phyloP scores from a whole-genome alignment of 306 rosid species.

The Vigna radiata region DNA sequence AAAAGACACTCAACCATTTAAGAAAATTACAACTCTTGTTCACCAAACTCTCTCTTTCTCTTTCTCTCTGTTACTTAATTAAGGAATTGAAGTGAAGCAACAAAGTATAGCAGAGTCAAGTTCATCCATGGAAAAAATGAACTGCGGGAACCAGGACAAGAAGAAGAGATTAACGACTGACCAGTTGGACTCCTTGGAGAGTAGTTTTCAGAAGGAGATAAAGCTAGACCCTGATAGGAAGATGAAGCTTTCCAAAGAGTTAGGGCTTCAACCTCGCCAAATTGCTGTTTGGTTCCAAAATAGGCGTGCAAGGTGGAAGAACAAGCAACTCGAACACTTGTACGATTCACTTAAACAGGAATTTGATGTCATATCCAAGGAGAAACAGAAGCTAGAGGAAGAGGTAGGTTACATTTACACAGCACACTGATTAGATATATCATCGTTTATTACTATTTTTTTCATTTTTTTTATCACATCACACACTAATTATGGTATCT shows the following conservation, averaged over 20 bases:
- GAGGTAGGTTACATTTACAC: slow-evolving; percentile 57
- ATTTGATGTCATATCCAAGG: slow-evolving; percentile 66
- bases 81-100: slow-evolving; percentile 76
- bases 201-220: slow-evolving; percentile 83
- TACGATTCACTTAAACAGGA: slow-evolving; percentile 84
- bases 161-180: slow-evolving; percentile 76
- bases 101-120: slow-evolving; percentile 47
- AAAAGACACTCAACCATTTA: background rate
- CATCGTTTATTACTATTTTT: background rate
- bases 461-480: background rate
- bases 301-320: slow-evolving; percentile 91
- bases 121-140: slow-evolving; percentile 54
- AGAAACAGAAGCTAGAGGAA: slow-evolving; percentile 76
- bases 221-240: slow-evolving; percentile 91
- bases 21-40: background rate
- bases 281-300: slow-evolving; percentile 98
- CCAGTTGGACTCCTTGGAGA: slow-evolving; percentile 80
- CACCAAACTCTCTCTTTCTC: background rate
- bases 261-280: slow-evolving; percentile 94
- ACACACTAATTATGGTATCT: background rate
- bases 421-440: background rate
- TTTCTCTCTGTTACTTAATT: background rate
- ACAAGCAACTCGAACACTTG: slow-evolving; percentile 81
- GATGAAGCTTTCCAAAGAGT: slow-evolving; percentile 82
- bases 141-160: slow-evolving; percentile 54